phyloP scores from a whole-genome alignment of 306 rosid genomes.

The Acacia melanoxylon region DNA sequence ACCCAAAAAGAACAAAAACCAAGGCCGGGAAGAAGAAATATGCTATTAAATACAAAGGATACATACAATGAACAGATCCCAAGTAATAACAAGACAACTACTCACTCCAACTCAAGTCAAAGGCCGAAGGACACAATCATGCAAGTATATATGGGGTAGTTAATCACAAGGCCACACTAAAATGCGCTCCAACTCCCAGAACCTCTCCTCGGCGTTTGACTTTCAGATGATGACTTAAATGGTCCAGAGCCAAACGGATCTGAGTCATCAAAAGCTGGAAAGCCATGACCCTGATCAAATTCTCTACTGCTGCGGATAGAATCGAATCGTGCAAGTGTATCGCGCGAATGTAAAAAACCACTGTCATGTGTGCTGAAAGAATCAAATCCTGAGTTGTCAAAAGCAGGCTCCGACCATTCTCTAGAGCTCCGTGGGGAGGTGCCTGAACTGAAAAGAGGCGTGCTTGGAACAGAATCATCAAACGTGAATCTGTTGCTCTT shows the following conservation, averaged over 20 bases:
- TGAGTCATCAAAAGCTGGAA: constrained; percentile 85
- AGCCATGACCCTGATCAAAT: constrained; percentile 66
- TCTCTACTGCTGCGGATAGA: constrained; percentile 71
- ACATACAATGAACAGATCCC: constrained; percentile 51
- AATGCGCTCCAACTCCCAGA: constrained; percentile 89
- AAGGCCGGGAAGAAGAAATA: constrained; percentile 37
- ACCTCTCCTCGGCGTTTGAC: constrained; percentile 68
- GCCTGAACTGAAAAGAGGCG: constrained; percentile 77
- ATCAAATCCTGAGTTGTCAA: constrained; percentile 84
- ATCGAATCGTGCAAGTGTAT: constrained; percentile 62
- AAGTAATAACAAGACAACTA: constrained; percentile 44
- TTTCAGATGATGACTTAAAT: constrained; percentile 61
- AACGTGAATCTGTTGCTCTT: constrained; percentile 70
- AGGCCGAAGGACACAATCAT: constrained; percentile 31
- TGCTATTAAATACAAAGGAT: constrained; percentile 58
- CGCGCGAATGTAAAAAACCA: constrained; percentile 56
- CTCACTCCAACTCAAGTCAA: constrained; percentile 46
- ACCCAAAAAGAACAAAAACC: not conserved
- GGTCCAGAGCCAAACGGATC: constrained; percentile 90
- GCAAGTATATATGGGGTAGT: constrained; percentile 10
- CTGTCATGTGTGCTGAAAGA: constrained; percentile 70
- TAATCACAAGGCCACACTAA: constrained; percentile 41
- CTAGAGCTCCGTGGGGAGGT: constrained; percentile 62
- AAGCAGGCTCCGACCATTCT: constrained; percentile 65
- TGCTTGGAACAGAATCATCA: constrained; percentile 95